Evolutionary conservation across 129 eudicot species (phyloP), one percentile per base, ranked within the genome.

Genomic region (Rutidosis leptorrhynchoides): DNA sequence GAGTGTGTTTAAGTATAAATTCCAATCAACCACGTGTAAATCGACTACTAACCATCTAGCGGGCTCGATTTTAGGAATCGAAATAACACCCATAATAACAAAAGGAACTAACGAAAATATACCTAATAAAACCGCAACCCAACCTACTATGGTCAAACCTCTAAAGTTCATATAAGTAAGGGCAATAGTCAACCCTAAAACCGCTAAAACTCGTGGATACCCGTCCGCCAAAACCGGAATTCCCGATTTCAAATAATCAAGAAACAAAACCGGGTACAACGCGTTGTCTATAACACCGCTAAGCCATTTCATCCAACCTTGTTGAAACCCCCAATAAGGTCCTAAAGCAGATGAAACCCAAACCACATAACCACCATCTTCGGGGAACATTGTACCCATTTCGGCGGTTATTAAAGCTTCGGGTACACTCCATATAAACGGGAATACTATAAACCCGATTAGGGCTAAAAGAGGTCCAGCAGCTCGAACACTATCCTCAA

Each of bases 291-390:
- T 84, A 12, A 88, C 96, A 43, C 91, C 96, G 43, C 91, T 82
- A 8, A 84, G 85, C 96, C 96, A 88, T 72, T 88, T 88, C 96
- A 88, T 80, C 96, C 96, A 88, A 26, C 96, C 96, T 42, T 88
- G 96, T 69, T 88, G 96, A 58, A 88, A 88, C 46, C 91, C 96
- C 96, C 96, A 88, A 32, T 74, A 88, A 7, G 85, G 84, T 8
- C 96, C 96, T 55, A 88, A 78, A 63, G 96, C 96, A 15, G 96
- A 77, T 5, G 96, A 77, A 3, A 88, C 96, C 96, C 96, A 88
- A 60, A 88, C 96, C 56, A 88, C 96, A 71, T 82, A 88, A 43
- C 96, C 96, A 32, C 96, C 91, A 74, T 88, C 84, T 71, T 88
- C 96, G 15, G 96, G 96, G 30, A 82, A 88, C 96, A 88, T 88